A percentile compares a stretch with the other conserved stretches of the same genome.
Evolutionary conservation across 1,284 basidiomycete species (phyloP).

Genomic region (Bjerkandera adusta): DNA sequence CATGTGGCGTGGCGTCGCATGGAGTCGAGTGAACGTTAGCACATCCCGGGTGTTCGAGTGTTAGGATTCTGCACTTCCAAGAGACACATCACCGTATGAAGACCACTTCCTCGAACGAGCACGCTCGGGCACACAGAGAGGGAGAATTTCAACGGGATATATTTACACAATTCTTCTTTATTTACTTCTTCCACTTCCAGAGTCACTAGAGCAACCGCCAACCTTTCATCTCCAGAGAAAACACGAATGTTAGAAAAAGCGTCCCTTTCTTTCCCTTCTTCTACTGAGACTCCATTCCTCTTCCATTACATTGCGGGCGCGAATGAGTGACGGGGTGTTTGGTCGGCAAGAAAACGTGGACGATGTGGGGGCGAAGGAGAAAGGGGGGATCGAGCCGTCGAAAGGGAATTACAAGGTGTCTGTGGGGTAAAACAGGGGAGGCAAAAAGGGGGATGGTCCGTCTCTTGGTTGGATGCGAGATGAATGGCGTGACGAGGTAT

Average conservation of each 20-base stretch:
- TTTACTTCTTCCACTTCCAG: conserved; percentile 12
- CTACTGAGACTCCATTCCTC: no score
- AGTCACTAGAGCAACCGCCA: conserved; percentile 8
- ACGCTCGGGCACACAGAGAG: background rate
- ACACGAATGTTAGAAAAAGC: no score
- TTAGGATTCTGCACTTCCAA: conserved; percentile 1
- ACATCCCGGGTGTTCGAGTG: conserved; percentile 19
- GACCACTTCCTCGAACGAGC: background rate
- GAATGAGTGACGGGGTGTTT: no score
- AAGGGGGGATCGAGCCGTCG: background rate
- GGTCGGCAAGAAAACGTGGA: no score
- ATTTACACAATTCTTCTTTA: conserved; percentile 12
- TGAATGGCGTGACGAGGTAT: background rate
- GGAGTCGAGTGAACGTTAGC: conserved; percentile 21
- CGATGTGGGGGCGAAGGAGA: no score
- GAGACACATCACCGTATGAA: background rate
- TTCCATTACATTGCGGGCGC: no score
- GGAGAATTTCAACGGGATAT: conserved; percentile 4
- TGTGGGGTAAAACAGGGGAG: conserved; percentile 2
- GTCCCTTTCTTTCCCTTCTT: no score
- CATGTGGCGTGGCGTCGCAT: conserved; percentile 12
- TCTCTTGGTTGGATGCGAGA: conserved; percentile 4
- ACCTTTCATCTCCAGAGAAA: no score
- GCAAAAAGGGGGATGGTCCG: conserved; percentile 1
- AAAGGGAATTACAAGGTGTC: conserved; percentile 5